Conservation (phyloP, 2,329 filamentous ascomycete genomes). For the Alternaria atra region DNA sequence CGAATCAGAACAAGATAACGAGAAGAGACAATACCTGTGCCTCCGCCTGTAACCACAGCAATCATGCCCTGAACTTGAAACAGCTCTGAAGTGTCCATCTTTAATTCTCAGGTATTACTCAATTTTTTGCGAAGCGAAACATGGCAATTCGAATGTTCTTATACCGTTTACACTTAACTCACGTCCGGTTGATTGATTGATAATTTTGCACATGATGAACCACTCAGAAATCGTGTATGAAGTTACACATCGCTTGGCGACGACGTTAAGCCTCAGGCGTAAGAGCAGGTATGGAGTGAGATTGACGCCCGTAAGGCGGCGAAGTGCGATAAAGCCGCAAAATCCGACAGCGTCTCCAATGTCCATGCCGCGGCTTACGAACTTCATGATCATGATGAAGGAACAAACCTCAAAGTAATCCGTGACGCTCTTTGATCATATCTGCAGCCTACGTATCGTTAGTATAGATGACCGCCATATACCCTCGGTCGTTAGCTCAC, state of each 20-base stretch:
- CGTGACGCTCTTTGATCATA: background rate
- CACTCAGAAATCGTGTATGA: background rate
- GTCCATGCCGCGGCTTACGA: background rate
- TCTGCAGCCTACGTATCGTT: background rate
- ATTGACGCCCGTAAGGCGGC: background rate
- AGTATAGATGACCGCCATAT: background rate
- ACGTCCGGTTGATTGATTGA: background rate
- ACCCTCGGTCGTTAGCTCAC: conserved; percentile 5
- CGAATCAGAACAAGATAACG: background rate
- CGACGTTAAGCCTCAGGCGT: background rate
- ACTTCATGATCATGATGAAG: background rate
- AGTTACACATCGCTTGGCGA: background rate
- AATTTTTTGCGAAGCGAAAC: background rate
- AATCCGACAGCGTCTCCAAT: conserved; percentile 23
- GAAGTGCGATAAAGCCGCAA: conserved; percentile 36
- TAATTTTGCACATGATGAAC: background rate
- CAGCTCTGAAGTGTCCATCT: background rate
- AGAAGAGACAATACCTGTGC: background rate
- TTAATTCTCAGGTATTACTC: background rate
- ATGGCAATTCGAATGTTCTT: background rate
- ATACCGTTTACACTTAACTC: background rate
- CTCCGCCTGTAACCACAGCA: background rate
- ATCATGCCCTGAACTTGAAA: background rate
- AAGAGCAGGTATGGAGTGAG: background rate
- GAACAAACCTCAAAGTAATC: background rate